phyloP scores from a whole-genome alignment of 805 yeast species.

The Wickerhamiella kurtzmanii region DNA sequence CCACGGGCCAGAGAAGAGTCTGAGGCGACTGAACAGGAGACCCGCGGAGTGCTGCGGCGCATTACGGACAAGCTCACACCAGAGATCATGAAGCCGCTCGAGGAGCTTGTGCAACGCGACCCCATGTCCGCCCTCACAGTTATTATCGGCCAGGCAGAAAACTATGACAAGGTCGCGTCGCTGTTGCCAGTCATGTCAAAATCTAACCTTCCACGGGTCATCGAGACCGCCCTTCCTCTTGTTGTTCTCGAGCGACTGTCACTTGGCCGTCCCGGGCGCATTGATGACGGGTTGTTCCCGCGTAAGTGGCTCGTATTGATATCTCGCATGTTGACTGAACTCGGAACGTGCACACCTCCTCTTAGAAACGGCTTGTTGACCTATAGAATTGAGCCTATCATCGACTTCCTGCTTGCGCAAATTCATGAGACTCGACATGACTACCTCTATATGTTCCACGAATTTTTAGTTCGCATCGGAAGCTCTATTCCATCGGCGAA shows the following conservation, averaged over 20 bases:
- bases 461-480: neutral
- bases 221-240: neutral
- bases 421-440: neutral
- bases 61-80: neutral
- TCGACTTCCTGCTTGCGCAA: neutral
- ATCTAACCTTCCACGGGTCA: neutral
- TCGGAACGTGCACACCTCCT: neutral
- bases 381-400: neutral
- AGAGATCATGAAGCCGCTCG: neutral
- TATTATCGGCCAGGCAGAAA: conserved; percentile 15
- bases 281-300: neutral
- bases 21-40: neutral
- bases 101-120: neutral
- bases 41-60: neutral
- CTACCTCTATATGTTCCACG: neutral
- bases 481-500: neutral
- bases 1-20: neutral
- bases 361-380: neutral
- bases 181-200: neutral
- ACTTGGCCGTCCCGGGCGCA: neutral
- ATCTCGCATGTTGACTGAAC: neutral
- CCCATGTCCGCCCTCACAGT: conserved; percentile 14
- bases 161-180: conserved; percentile 10
- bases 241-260: neutral
- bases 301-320: conserved; percentile 1